A percentile compares a stretch with the other conserved stretches of the same genome.
phyloP scores from a whole-genome alignment of 805 yeast genomes.

The Yamadazyma scolyti region DNA sequence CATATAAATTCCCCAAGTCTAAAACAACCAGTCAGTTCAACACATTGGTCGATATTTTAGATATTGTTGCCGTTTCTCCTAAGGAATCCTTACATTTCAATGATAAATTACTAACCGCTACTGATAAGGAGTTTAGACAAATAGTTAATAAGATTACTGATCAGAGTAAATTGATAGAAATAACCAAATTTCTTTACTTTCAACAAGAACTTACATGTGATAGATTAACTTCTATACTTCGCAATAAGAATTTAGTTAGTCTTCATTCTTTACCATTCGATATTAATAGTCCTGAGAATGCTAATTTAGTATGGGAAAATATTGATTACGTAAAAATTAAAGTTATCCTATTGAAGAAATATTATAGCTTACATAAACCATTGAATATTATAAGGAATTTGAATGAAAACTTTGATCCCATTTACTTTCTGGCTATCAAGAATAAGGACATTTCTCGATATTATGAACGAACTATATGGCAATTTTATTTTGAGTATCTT shows the following conservation, averaged over 20 bases:
- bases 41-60: conserved; percentile 1
- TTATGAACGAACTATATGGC: conserved; percentile 41
- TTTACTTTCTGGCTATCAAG: conserved; percentile 22
- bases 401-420: conserved; percentile 20
- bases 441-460: conserved; percentile 24
- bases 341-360: conserved; percentile 33
- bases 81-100: conserved; percentile 1
- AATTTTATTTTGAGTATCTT: conserved; percentile 34
- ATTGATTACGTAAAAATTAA: conserved; percentile 23
- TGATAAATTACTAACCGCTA: not conserved
- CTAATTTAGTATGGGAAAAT: conserved; percentile 14
- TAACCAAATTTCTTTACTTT: conserved; percentile 17
- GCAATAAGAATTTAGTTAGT: conserved; percentile 22
- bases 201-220: conserved; percentile 23
- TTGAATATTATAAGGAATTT: conserved; percentile 26
- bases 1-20: not conserved
- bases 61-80: conserved; percentile 2
- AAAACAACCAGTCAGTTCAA: not conserved
- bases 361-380: conserved; percentile 31
- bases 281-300: conserved; percentile 4
- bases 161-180: conserved; percentile 3
- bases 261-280: conserved; percentile 17
- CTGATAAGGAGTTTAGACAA: conserved; percentile 4
- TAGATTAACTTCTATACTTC: conserved; percentile 21
- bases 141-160: not conserved